Evolutionary conservation across 2,329 filamentous ascomycete genomes (phyloP).

Genomic region (Cercospora sp.): DNA sequence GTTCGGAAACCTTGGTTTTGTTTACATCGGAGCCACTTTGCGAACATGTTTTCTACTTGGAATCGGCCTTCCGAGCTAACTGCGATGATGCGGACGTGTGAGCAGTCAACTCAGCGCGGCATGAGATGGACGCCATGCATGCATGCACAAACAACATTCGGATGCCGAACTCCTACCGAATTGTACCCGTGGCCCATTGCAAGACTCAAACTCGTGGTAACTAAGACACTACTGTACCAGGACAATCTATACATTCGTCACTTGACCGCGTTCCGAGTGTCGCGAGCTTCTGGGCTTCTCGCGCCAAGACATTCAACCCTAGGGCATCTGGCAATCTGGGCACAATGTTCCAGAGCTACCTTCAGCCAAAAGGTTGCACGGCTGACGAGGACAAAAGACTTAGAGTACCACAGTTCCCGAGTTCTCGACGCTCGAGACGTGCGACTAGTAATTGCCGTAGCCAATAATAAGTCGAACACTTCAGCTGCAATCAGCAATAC

Average conservation of each 20-base stretch:
- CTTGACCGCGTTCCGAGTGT: not conserved
- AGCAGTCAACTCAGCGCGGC: not conserved
- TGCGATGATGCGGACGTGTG: not conserved
- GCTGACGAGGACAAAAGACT: not conserved
- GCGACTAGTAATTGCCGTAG: not conserved
- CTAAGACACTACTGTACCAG: not conserved
- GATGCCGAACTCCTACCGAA: not conserved
- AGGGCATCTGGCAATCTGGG: not conserved
- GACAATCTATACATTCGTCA: not conserved
- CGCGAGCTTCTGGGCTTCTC: not conserved
- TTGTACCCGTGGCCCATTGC: not conserved
- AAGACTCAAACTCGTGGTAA: too few relatives aligned
- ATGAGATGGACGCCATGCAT: not conserved
- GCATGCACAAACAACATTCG: not conserved
- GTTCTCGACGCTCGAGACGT: not conserved
- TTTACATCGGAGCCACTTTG: constrained; percentile 40
- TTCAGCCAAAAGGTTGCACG: too few relatives aligned
- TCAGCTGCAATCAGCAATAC: not conserved
- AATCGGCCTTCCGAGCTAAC: constrained; percentile 25
- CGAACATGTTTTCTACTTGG: constrained; percentile 38
- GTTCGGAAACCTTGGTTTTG: constrained; percentile 39
- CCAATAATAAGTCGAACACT: not conserved
- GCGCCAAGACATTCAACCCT: not conserved
- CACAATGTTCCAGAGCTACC: constrained; percentile 11
- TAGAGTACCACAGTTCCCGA: not conserved